These are phyloP conservation scores for Inga leiocalycina DNA, from an alignment of 306 rosid genomes.

Conservation along the genomic window DNA sequence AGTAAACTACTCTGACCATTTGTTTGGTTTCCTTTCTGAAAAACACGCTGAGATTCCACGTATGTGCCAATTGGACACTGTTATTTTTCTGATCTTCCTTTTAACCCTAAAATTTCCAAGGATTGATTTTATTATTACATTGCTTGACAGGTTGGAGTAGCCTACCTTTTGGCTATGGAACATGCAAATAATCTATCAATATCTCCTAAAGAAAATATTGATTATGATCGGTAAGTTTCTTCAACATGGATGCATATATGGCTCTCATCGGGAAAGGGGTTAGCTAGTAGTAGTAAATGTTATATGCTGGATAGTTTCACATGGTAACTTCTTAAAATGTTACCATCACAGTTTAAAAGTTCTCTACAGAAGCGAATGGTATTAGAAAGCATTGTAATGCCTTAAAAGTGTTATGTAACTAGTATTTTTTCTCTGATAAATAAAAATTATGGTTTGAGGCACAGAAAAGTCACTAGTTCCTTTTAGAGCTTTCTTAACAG, in stretches of 20 bases:
- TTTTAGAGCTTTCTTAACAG: neutral
- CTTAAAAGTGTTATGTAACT: neutral
- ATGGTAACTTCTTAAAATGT: neutral
- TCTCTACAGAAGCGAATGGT: neutral
- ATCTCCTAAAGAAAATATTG: constrained; percentile 80
- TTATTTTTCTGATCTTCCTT: neutral
- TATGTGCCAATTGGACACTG: neutral
- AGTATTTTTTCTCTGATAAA: neutral
- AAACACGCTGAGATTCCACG: neutral
- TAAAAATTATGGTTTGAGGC: neutral
- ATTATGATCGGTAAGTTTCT: constrained; percentile 80
- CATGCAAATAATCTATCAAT: constrained; percentile 66
- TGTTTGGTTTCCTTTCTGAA: neutral
- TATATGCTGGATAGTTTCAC: constrained; percentile 14
- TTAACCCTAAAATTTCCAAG: neutral
- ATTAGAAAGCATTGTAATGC: neutral
- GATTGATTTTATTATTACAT: constrained; percentile 12
- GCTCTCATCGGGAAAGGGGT: neutral
- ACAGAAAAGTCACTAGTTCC: neutral
- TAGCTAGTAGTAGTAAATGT: constrained; percentile 12
- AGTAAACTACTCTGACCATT: neutral
- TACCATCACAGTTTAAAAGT: constrained; percentile 10
- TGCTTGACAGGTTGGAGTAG: constrained; percentile 82
- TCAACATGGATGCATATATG: neutral
- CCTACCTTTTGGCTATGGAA: constrained; percentile 92